phyloP scores from a whole-genome alignment of 495 filamentous ascomycete genomes.

The Penicillium silybi region DNA sequence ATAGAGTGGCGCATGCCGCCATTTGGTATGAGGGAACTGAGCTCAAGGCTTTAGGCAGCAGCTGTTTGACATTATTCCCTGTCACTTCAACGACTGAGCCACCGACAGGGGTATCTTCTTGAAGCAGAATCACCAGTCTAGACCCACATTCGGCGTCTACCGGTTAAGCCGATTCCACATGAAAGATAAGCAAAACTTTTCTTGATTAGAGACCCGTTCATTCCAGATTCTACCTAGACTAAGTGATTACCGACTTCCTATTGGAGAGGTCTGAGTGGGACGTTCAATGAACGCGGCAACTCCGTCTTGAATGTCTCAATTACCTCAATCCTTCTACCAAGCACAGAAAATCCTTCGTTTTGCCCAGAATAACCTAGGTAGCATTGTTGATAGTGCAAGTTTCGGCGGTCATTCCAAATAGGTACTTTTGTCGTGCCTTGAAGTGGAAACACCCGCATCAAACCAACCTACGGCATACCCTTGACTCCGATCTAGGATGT shows the following conservation, averaged over 20 bases:
- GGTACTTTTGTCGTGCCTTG: constrained; percentile 1
- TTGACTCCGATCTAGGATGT: not conserved
- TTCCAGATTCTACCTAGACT: not conserved
- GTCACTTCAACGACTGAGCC: constrained; percentile 5
- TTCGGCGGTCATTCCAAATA: not conserved
- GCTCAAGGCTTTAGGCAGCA: not conserved
- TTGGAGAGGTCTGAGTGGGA: no score
- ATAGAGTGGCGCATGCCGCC: not conserved
- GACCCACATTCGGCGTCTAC: not conserved
- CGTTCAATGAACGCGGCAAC: no score
- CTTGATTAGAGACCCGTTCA: not conserved
- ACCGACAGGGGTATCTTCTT: constrained; percentile 6
- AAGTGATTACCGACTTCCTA: no score
- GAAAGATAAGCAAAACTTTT: not conserved
- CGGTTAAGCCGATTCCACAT: no score
- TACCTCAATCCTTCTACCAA: no score
- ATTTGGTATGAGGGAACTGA: not conserved
- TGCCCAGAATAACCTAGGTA: no score
- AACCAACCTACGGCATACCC: not conserved
- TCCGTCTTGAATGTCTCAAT: no score
- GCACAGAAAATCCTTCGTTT: no score
- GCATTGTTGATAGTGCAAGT: not conserved
- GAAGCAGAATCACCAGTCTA: not conserved
- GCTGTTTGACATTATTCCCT: not conserved
- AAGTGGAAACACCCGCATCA: not conserved